Base-by-base conservation (phyloP, 208 protist species). In the Novymonas esmeraldas region DNA sequence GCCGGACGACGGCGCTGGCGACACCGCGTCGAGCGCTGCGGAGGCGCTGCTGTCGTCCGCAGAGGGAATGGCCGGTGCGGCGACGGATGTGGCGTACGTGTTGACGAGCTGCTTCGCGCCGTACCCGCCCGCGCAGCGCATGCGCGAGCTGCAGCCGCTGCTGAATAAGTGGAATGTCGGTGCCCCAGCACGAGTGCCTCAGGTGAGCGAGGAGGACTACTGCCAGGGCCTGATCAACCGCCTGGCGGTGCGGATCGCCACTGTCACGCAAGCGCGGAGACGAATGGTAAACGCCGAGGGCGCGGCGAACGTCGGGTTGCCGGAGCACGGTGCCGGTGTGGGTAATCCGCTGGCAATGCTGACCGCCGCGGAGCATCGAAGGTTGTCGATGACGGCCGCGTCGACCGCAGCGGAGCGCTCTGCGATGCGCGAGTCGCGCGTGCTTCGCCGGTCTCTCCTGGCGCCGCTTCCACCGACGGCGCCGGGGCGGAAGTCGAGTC, bases 61-160 rank as follows among this genome's bases (percentile, higher is more conserved):
- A n/a, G 63, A 56, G 16, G 75, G 52, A 22, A 42, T 79, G 33
- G 75, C 62, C 11, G 42, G 62, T 26, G 28, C 72, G 6, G 29
- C 64, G 2, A 57, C 57, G 3, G 70, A 66, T 42, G 31, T 84
- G 9, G 50, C 82, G 6, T 44, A 52, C 5, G 64, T 84, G 49
- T 42, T 87, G 33, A 42, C 65, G 18, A 72, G 56, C 51, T 77
- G 73, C 60, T 88, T 82, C 63, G 73, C 65, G 44, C 64, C 82
- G 16, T 84, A 80, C 61, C 74, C 77, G 1, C 71, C 70, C n/a
- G n/a, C n/a, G n/a, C n/a, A n/a, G n/a, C n/a, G n/a, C n/a, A n/a
- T n/a, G n/a, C n/a, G n/a, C n/a, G n/a, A n/a, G n/a, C n/a, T n/a
- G n/a, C n/a, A n/a, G n/a, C n/a, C n/a, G n/a, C n/a, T n/a, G n/a